phyloP scores from a whole-genome alignment of 495 filamentous ascomycete genomes.

The Pyrenopolyporus hunteri region DNA sequence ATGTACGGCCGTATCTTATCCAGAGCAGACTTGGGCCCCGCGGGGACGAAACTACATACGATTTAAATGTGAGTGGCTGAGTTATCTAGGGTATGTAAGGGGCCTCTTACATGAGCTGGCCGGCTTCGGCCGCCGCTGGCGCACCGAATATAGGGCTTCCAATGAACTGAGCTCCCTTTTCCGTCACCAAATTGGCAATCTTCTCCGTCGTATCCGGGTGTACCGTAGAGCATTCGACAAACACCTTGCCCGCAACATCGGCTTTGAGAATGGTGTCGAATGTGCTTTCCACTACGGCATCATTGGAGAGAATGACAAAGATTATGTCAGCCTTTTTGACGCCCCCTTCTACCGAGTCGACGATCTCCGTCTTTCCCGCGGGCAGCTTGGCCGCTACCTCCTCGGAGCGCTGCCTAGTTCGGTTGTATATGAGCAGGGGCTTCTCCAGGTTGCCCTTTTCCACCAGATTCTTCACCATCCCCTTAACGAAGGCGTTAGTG shows the following conservation, averaged over 20 bases:
- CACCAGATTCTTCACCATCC: constrained; percentile 84
- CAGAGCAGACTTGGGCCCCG: constrained; percentile 67
- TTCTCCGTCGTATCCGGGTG: constrained; percentile 79
- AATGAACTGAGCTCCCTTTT: constrained; percentile 72
- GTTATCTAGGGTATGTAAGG: neutral
- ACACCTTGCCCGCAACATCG: constrained; percentile 69
- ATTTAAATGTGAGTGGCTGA: constrained; percentile 6
- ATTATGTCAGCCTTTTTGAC: constrained; percentile 74
- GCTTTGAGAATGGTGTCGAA: constrained; percentile 60
- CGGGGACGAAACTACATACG: constrained; percentile 67
- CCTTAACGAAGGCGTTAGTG: constrained; percentile 55
- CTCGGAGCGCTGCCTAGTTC: constrained; percentile 64
- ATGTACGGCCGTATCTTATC: constrained; percentile 73
- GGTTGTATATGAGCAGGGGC: constrained; percentile 81
- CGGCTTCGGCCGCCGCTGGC: constrained; percentile 77
- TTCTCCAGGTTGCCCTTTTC: constrained; percentile 72
- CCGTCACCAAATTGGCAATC: constrained; percentile 60
- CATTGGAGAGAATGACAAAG: constrained; percentile 84
- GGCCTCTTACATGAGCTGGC: constrained; percentile 59
- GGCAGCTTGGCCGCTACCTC: constrained; percentile 62
- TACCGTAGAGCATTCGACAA: constrained; percentile 88
- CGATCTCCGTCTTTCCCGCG: constrained; percentile 64
- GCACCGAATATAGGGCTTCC: constrained; percentile 85
- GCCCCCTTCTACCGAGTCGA: constrained; percentile 66
- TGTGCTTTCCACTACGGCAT: constrained; percentile 67